Evolutionary conservation across 768 basidiomycete genomes (phyloP).

Genomic region (Rhodotorula sphaerocarpa): DNA sequence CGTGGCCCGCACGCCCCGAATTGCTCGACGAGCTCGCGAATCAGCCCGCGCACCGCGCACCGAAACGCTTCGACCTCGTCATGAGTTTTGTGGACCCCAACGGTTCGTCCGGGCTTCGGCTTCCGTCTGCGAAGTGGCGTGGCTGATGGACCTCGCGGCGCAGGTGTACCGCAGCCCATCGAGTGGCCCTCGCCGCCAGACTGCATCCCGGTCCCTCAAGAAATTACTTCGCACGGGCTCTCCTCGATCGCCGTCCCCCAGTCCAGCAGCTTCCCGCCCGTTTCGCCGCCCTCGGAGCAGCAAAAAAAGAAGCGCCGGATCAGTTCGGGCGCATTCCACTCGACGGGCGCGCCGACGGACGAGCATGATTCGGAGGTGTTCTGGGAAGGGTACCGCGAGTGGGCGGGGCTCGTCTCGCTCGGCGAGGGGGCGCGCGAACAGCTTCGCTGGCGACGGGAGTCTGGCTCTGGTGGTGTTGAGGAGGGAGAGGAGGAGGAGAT

Average conservation of each 20-base stretch:
- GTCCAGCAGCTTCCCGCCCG: neutral
- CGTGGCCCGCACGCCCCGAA: constrained; percentile 15
- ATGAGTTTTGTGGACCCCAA: constrained; percentile 6
- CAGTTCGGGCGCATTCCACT: constrained; percentile 9
- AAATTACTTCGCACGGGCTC: neutral
- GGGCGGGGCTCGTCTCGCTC: constrained; percentile 13
- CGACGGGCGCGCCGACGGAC: neutral
- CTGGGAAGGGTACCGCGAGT: constrained; percentile 28
- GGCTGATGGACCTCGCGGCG: neutral
- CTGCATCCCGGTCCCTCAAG: neutral
- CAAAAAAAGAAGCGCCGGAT: constrained; percentile 6
- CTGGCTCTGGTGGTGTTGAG: too few species aligned
- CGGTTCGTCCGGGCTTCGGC: neutral
- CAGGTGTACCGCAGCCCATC: constrained; percentile 11
- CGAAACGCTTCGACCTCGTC: constrained; percentile 11
- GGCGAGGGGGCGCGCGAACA: constrained; percentile 2
- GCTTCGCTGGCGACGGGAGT: neutral
- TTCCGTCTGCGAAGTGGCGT: neutral
- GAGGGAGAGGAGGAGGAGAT: constrained; percentile 6
- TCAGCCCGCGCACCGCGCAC: neutral
- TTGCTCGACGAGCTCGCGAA: constrained; percentile 13
- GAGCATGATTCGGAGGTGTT: neutral
- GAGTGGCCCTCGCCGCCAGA: neutral
- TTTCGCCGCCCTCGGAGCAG: fast-evolving
- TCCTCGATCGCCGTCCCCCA: constrained; percentile 3